phyloP scores from a whole-genome alignment of 306 rosid genomes.

The Carpinus viminea region DNA sequence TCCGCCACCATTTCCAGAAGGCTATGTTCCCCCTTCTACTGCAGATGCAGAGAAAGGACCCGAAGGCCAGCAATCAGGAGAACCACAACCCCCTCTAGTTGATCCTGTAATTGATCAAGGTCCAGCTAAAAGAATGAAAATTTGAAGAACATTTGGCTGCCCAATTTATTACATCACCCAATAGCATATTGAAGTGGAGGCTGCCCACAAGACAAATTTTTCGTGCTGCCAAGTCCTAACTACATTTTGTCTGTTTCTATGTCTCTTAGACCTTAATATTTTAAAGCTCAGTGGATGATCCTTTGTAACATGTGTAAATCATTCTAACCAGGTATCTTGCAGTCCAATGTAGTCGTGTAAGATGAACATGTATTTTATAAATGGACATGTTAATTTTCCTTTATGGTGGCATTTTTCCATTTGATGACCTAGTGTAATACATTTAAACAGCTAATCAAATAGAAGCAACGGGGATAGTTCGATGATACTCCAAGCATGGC shows the following conservation, averaged over 20 bases:
- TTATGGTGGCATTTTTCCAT: neutral
- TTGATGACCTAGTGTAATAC: neutral
- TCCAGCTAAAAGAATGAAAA: constrained; percentile 82
- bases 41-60: constrained; percentile 65
- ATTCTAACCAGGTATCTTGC: neutral
- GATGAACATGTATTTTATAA: neutral
- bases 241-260: neutral
- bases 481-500: neutral
- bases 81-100: constrained; percentile 57
- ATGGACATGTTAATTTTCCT: neutral
- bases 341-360: neutral
- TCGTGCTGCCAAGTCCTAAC: neutral
- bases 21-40: constrained; percentile 56
- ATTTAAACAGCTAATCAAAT: neutral
- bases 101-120: constrained; percentile 95
- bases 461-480: neutral
- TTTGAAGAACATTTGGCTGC: constrained; percentile 29
- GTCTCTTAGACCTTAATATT: neutral
- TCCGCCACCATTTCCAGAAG: constrained; percentile 90
- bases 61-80: constrained; percentile 68
- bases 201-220: neutral
- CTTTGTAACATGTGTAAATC: neutral
- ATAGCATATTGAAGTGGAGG: neutral
- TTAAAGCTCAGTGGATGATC: neutral
- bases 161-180: neutral